Percentiles rank a stretch among this genome's conserved stretches.
These are phyloP conservation scores for Silybum marianum DNA, from an alignment of 129 eudicot genomes.

Conservation along the genomic window DNA sequence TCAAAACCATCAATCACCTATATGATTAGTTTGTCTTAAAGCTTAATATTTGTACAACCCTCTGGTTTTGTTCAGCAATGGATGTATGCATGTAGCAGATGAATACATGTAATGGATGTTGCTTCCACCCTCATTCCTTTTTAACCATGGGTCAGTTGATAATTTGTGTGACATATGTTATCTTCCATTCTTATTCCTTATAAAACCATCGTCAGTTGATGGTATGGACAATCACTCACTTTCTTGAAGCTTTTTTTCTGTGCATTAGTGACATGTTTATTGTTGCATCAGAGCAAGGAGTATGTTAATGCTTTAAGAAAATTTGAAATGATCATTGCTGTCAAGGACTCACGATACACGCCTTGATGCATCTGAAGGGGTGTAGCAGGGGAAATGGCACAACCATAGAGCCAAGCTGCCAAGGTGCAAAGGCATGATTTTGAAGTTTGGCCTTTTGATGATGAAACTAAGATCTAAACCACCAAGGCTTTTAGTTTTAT, in stretches of 20 bases:
- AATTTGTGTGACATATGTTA: background rate
- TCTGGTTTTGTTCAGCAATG: background rate
- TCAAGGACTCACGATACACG: background rate
- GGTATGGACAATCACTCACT: background rate
- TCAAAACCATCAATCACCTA: background rate
- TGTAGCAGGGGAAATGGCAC: background rate
- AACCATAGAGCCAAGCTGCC: background rate
- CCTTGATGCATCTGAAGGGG: slow-evolving; percentile 2
- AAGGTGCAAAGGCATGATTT: background rate
- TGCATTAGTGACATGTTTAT: background rate
- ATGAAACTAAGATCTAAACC: background rate
- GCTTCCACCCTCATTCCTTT: background rate
- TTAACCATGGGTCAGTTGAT: background rate
- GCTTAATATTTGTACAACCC: background rate
- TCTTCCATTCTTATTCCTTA: background rate
- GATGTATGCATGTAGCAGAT: slow-evolving; percentile 5
- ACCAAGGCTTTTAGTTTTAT: background rate
- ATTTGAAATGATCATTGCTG: background rate
- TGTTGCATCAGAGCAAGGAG: background rate
- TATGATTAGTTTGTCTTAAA: background rate
- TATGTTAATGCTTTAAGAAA: background rate
- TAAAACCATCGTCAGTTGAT: background rate
- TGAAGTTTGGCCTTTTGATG: background rate
- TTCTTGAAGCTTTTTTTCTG: background rate
- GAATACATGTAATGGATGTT: background rate